phyloP scores from a whole-genome alignment of 495 filamentous ascomycete genomes.

The Beverwykella pulmonaria region DNA sequence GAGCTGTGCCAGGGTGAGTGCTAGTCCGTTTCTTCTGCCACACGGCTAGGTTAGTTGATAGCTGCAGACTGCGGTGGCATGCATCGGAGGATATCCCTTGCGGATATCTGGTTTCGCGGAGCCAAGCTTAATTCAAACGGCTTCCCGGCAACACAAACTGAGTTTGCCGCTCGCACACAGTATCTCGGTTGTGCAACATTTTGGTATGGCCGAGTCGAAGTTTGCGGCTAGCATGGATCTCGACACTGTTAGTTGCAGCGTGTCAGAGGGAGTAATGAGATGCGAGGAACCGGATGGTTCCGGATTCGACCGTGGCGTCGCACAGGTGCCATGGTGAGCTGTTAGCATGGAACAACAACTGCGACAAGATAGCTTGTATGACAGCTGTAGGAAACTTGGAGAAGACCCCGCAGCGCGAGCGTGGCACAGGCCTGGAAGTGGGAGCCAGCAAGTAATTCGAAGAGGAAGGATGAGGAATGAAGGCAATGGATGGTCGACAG shows the following conservation, averaged over 20 bases:
- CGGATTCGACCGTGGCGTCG: not conserved
- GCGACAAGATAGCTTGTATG: not conserved
- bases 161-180: not conserved
- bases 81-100: conserved; percentile 25
- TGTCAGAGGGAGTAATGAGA: not conserved
- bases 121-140: conserved; percentile 13
- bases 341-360: not conserved
- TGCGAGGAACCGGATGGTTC: not conserved
- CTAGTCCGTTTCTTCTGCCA: conserved; percentile 15
- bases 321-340: not conserved
- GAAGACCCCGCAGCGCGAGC: not conserved
- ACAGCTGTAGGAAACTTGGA: not conserved
- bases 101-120: not conserved
- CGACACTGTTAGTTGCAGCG: not conserved
- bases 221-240: not conserved
- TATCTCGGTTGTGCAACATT: not conserved
- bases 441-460: not conserved
- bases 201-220: not conserved
- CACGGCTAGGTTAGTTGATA: conserved; percentile 10
- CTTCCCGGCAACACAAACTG: conserved; percentile 10
- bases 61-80: conserved; percentile 22
- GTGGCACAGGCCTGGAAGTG: not conserved
- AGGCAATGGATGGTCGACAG: not conserved
- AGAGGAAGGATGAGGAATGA: not conserved
- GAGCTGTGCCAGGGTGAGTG: conserved; percentile 4